These are phyloP conservation scores for Torrubiellomyces zombiae DNA, from an alignment of 2,329 filamentous ascomycete genomes.

Conservation along the genomic window DNA sequence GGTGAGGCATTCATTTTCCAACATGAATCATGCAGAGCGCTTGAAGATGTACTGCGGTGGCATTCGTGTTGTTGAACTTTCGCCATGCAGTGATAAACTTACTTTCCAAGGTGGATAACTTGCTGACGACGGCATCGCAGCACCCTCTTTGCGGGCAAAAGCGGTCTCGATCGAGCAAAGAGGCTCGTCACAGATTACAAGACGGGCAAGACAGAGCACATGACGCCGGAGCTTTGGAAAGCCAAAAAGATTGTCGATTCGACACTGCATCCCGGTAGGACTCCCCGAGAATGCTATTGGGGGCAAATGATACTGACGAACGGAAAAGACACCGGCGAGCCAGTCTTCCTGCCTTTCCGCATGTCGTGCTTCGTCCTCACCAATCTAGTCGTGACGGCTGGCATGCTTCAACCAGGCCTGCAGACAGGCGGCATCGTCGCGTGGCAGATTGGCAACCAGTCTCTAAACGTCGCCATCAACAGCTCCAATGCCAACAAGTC, in stretches of 20 bases:
- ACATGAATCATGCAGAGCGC: background rate
- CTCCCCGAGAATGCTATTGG: background rate
- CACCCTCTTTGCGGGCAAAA: slow-evolving; percentile 64
- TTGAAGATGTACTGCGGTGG: background rate
- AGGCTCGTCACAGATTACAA: slow-evolving; percentile 70
- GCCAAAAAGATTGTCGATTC: slow-evolving; percentile 97
- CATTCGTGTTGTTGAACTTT: background rate
- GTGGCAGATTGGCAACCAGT: slow-evolving; percentile 96
- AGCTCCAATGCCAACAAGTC: slow-evolving; percentile 97
- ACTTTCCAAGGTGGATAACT: too few relatives aligned
- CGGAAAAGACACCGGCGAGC: slow-evolving; percentile 68
- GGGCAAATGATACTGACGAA: slow-evolving; percentile 4
- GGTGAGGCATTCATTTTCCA: slow-evolving; percentile 44
- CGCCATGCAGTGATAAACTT: background rate
- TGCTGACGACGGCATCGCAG: slow-evolving; percentile 27
- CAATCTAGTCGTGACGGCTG: slow-evolving; percentile 85
- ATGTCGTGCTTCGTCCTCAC: slow-evolving; percentile 94
- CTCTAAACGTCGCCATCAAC: slow-evolving; percentile 96
- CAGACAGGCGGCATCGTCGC: slow-evolving; percentile 67
- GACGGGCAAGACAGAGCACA: slow-evolving; percentile 56
- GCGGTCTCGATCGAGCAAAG: slow-evolving; percentile 77
- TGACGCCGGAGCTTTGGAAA: slow-evolving; percentile 83
- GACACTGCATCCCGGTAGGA: slow-evolving; percentile 78
- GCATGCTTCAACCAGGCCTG: slow-evolving; percentile 88
- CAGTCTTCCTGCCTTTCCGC: slow-evolving; percentile 85